Percentiles rank a stretch among this genome's conserved stretches.
phyloP scores from a whole-genome alignment of 345 rosid species.

The Populus tremula region DNA sequence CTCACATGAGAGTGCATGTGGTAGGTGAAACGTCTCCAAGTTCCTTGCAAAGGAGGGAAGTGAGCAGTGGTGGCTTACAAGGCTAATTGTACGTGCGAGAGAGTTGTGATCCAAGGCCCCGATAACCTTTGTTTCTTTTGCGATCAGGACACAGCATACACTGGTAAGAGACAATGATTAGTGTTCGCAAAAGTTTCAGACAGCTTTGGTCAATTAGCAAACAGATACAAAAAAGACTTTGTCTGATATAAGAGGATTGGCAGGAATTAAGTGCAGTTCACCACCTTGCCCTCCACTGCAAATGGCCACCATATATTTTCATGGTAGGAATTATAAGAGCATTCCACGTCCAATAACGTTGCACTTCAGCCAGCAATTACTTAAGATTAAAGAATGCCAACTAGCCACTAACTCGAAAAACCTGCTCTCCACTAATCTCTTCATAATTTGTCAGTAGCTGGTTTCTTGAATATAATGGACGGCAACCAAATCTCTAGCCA shows the following conservation, averaged over 20 bases:
- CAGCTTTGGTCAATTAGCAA: background rate
- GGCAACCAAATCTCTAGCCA: background rate
- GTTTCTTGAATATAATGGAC: background rate
- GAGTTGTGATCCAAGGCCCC: background rate
- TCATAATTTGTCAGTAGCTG: too few relatives aligned
- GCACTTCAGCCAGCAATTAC: too few relatives aligned
- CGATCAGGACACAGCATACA: background rate
- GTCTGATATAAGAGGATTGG: background rate
- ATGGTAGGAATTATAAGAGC: too few relatives aligned
- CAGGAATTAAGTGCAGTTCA: too few relatives aligned
- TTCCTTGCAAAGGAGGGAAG: background rate
- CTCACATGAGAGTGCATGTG: too few relatives aligned
- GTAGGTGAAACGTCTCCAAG: too few relatives aligned
- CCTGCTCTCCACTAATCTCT: too few relatives aligned
- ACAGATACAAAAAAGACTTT: background rate
- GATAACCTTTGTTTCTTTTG: background rate
- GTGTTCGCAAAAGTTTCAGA: background rate
- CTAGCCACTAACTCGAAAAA: too few relatives aligned
- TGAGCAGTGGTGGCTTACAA: background rate
- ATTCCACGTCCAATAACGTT: too few relatives aligned
- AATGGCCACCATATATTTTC: too few relatives aligned
- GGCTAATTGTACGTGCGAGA: background rate
- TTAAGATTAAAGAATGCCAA: too few relatives aligned
- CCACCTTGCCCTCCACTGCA: too few relatives aligned
- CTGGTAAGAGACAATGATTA: background rate